A percentile compares a stretch with the other conserved stretches of the same genome.
Evolutionary conservation across 768 basidiomycete species (phyloP).

Genomic region (Serendipita sp.): DNA sequence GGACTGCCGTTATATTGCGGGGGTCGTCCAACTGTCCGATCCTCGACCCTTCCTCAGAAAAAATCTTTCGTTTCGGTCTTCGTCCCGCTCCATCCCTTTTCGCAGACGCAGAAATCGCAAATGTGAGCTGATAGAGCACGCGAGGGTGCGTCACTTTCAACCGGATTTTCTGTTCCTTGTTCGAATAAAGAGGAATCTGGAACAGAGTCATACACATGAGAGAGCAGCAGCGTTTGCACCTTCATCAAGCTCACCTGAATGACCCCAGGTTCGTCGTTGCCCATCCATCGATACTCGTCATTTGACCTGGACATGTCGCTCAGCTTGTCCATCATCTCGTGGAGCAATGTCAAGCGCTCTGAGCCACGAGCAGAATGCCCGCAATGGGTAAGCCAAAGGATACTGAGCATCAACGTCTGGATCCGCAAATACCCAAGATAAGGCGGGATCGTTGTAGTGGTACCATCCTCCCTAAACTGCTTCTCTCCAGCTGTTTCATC

Average conservation of each 20-base stretch:
- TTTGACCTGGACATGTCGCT: background rate
- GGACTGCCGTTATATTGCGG: background rate
- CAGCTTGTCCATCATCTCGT: slow-evolving; percentile 41
- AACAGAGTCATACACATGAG: background rate
- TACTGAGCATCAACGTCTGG: slow-evolving; percentile 45
- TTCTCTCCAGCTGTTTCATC: background rate
- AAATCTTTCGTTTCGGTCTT: slow-evolving; percentile 54
- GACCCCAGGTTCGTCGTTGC: slow-evolving; percentile 15
- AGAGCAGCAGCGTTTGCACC: background rate
- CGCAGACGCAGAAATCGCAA: slow-evolving; percentile 45
- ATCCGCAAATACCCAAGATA: slow-evolving; percentile 23
- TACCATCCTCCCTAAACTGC: background rate
- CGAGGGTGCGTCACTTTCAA: slow-evolving; percentile 54
- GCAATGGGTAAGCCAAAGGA: slow-evolving; percentile 44
- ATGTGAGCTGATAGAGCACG: slow-evolving; percentile 43
- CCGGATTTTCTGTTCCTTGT: slow-evolving; percentile 27
- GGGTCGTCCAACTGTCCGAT: slow-evolving; percentile 5
- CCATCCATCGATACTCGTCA: background rate
- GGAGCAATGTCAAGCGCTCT: slow-evolving; percentile 38
- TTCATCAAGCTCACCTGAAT: slow-evolving; percentile 21
- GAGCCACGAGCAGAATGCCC: slow-evolving; percentile 33
- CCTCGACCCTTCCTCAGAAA: slow-evolving; percentile 39
- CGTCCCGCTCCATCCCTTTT: slow-evolving; percentile 61
- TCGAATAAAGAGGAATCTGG: background rate
- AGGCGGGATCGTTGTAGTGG: background rate